Evolutionary conservation across 345 rosid species (phyloP).

Genomic region (Lumnitzera littorea): DNA sequence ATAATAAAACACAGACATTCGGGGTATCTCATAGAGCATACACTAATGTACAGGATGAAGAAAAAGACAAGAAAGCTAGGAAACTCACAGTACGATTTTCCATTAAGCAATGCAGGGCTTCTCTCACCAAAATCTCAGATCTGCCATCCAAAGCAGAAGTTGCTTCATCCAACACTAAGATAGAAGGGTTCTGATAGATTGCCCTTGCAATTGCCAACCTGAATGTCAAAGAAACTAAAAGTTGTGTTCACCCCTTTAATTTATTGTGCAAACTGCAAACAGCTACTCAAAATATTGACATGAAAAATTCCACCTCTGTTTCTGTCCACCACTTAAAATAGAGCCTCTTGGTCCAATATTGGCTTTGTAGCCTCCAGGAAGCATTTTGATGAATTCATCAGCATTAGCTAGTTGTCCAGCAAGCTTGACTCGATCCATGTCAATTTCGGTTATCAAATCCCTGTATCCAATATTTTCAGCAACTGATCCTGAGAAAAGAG

Average conservation of each 20-base stretch:
- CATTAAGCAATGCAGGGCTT: slow-evolving; percentile 73
- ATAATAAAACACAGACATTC: background rate
- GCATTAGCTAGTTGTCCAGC: slow-evolving; percentile 79
- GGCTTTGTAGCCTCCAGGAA: slow-evolving; percentile 72
- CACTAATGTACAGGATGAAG: background rate
- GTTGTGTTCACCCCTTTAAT: background rate
- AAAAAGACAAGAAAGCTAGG: background rate
- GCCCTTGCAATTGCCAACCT: slow-evolving; percentile 96
- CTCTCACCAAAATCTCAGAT: slow-evolving; percentile 79
- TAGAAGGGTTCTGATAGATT: slow-evolving; percentile 65
- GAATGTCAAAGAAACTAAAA: slow-evolving; percentile 10
- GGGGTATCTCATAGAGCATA: background rate
- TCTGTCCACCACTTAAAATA: slow-evolving; percentile 91
- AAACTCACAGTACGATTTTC: slow-evolving; percentile 69
- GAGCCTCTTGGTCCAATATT: slow-evolving; percentile 87
- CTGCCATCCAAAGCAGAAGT: slow-evolving; percentile 92
- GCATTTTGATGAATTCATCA: slow-evolving; percentile 70
- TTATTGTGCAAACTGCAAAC: background rate
- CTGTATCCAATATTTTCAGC: slow-evolving; percentile 91
- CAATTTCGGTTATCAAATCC: slow-evolving; percentile 52
- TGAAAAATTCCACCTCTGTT: slow-evolving; percentile 55
- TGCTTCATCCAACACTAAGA: slow-evolving; percentile 94
- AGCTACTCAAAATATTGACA: background rate
- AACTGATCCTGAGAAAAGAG: slow-evolving; percentile 87
- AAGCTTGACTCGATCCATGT: slow-evolving; percentile 70